A percentile compares a stretch with the other conserved stretches of the same genome.
Evolutionary conservation across 148 eudicot species (phyloP).

Genomic region (Rhododendron griersonianum): DNA sequence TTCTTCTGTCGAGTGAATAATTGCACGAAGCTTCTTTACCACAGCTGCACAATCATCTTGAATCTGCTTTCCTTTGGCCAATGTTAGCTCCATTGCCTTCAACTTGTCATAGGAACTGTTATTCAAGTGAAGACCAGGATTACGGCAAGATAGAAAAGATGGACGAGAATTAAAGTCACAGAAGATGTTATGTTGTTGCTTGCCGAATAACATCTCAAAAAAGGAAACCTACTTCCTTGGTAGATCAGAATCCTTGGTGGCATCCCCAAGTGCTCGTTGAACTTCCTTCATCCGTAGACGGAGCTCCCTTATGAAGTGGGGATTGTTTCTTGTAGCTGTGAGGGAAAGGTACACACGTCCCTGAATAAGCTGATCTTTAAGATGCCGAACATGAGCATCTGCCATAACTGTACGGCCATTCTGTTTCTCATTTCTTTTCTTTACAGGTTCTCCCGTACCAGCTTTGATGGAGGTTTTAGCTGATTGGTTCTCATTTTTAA

Average conservation of each 20-base stretch:
- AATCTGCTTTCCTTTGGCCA: conserved; percentile 81
- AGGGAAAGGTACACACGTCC: conserved; percentile 81
- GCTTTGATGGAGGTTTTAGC: conserved; percentile 22
- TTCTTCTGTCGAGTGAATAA: conserved; percentile 91
- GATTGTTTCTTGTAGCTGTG: conserved; percentile 72
- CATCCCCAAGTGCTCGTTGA: conserved; percentile 69
- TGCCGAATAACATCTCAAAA: neutral
- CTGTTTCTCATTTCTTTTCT: conserved; percentile 34
- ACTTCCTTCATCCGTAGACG: conserved; percentile 79
- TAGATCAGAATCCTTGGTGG: conserved; percentile 77
- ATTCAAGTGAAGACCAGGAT: neutral
- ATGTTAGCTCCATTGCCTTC: conserved; percentile 83
- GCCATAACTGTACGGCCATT: conserved; percentile 30
- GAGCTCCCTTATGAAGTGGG: conserved; percentile 83
- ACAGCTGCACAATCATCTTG: conserved; percentile 87
- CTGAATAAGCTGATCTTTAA: conserved; percentile 84
- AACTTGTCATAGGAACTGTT: conserved; percentile 66
- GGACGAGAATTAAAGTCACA: neutral
- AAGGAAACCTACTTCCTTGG: conserved; percentile 53
- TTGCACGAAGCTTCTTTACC: conserved; percentile 93
- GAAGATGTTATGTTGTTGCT: neutral
- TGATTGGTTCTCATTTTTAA: conserved; percentile 22
- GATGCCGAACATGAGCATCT: conserved; percentile 58
- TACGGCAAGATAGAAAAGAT: neutral
- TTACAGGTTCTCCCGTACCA: conserved; percentile 19